phyloP scores from a whole-genome alignment of 1,284 basidiomycete genomes.

The Golubevia sp. region DNA sequence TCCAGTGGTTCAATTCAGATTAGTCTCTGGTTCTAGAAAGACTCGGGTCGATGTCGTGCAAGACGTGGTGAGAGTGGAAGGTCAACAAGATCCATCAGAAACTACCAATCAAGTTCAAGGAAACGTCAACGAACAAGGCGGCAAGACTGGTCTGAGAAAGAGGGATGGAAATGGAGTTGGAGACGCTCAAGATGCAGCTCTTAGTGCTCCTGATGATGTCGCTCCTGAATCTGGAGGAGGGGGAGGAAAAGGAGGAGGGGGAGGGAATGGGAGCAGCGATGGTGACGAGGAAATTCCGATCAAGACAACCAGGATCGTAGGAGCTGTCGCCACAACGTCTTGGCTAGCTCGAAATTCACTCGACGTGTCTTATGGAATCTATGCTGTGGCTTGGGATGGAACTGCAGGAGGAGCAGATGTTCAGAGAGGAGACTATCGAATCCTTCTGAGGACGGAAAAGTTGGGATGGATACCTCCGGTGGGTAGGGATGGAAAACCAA shows the following conservation, averaged over 20 bases:
- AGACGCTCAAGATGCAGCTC: background rate
- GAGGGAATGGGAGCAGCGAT: background rate
- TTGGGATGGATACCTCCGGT: background rate
- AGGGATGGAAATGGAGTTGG: background rate
- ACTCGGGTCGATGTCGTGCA: background rate
- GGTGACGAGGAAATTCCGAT: background rate
- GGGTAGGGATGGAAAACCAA: background rate
- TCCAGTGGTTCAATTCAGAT: slow-evolving; percentile 7
- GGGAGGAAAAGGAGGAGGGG: background rate
- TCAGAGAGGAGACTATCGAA: background rate
- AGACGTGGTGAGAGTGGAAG: background rate
- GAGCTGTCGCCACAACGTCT: background rate
- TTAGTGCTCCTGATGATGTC: background rate
- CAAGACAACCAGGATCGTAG: background rate
- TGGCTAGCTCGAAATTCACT: background rate
- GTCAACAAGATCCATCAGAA: background rate
- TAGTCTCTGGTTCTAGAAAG: background rate
- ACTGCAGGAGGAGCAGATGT: background rate
- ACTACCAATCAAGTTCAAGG: background rate
- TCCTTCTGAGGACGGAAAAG: background rate
- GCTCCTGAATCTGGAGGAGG: background rate
- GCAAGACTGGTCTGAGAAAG: background rate
- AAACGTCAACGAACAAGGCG: background rate
- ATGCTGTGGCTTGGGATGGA: background rate
- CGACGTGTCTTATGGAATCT: background rate